These are phyloP conservation scores for Zea mays DNA, from an alignment of 176 grass and related monocot genomes.

Conservation along the genomic window DNA sequence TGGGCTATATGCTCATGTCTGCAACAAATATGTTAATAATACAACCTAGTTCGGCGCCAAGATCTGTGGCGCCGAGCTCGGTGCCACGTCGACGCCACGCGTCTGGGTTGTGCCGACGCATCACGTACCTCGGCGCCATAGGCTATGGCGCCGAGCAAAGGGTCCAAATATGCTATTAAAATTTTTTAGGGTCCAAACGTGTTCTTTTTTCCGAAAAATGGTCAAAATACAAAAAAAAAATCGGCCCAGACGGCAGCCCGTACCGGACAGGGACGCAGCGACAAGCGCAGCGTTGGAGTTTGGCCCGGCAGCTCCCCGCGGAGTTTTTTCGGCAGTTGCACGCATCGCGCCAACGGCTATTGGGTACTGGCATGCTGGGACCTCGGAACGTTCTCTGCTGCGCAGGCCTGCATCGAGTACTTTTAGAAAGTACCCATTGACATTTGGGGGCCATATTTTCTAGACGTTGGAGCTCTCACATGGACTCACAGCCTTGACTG, in stretches of 20 bases:
- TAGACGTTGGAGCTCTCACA: slow-evolving; percentile 26
- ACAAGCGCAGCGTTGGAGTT: slow-evolving; percentile 36
- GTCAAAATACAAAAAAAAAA: too few relatives aligned
- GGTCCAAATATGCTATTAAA: too few relatives aligned
- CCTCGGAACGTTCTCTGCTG: slow-evolving; percentile 41
- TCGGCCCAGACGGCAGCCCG: neutral
- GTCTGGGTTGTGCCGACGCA: too few relatives aligned
- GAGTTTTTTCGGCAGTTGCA: neutral
- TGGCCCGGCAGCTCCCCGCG: neutral
- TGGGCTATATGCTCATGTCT: too few relatives aligned
- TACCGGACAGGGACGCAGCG: slow-evolving; percentile 27
- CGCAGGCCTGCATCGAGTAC: neutral
- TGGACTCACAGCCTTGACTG: neutral
- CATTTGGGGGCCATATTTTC: neutral
- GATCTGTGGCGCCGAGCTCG: too few relatives aligned
- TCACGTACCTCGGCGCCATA: too few relatives aligned
- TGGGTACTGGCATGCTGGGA: slow-evolving; percentile 11
- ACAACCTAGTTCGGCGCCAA: too few relatives aligned
- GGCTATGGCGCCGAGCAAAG: too few relatives aligned
- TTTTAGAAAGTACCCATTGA: slow-evolving; percentile 12
- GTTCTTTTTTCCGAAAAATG: too few relatives aligned
- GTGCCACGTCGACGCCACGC: too few relatives aligned
- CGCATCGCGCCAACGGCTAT: slow-evolving; percentile 25
- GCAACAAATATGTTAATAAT: too few relatives aligned
- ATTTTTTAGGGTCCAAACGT: too few relatives aligned